Evolutionary conservation across 129 eudicot genomes (phyloP), one percentile per base, ranked within the genome.

Genomic region (Chrysanthemum lavandulifolium): DNA sequence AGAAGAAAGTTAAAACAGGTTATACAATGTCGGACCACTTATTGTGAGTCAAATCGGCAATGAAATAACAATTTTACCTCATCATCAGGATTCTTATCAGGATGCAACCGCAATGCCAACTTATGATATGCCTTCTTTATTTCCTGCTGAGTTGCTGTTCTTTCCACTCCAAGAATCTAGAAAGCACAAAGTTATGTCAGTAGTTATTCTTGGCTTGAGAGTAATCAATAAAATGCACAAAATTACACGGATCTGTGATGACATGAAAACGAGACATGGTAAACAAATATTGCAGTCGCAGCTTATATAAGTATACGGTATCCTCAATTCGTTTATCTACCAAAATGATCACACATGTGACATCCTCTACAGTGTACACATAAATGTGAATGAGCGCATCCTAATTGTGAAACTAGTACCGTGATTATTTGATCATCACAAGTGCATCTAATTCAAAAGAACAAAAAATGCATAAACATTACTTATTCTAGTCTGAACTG

Each of bases 61-160:
- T 7, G 4, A 51, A 19, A 23, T 5, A 69, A 31, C 14, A 16
- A 53, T 51, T 11, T 76, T 60, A 86, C 97, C 90, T 88, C 85
- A 47, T 91, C 89, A 49, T 63, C 83, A 19, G 93, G 93, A 78
- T 91, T 91, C 67, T 91, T 91, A 79, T 91, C 97, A 43, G 96
- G 97, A 82, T 91, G 96, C 21, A 88, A 69, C 5, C 89, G 83
- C 78, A 91, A 67, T 60, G 97, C 97, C 78, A 88, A 65, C 73
- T 86, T 88, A 70, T 91, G 84, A 72, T 91, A 91, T 27, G 91
- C 97, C 83, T 80, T 91, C 69, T 83, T 89, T 76, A 91, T 86
- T 15, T 88, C 96, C 82, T 79, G 87, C 47, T 86, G 97, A 65
- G 92, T 62, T 31, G 91, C 96, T 55, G 93, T 79, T 61, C 71